Percentiles rank a stretch among this genome's conserved stretches.
Conservation (phyloP, 2,329 filamentous ascomycete species). For the Diaporthe citrichinensis region DNA sequence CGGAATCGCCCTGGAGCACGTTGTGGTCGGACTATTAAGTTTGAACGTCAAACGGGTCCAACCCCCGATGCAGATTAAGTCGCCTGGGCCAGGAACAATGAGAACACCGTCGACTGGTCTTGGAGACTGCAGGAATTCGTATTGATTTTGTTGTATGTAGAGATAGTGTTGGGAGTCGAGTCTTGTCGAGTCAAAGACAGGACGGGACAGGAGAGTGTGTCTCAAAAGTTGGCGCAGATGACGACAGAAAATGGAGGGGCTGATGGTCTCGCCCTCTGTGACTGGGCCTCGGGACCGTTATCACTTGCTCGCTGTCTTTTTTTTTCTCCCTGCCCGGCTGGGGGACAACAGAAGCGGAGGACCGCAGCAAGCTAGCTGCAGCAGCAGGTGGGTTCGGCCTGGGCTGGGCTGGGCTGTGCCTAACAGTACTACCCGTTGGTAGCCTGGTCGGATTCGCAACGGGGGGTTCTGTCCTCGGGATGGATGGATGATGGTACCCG, state of each 20-base stretch:
- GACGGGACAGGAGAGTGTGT: background rate
- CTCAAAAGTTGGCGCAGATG: conserved; percentile 42
- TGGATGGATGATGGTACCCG: conserved; percentile 10
- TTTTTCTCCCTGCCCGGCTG: conserved; percentile 6
- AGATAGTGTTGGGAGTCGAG: background rate
- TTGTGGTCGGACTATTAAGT: background rate
- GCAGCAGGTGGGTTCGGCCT: conserved; percentile 30
- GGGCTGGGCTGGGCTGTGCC: conserved; percentile 19
- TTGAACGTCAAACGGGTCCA: conserved; percentile 5
- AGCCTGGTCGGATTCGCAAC: conserved; percentile 17
- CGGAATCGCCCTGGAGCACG: background rate
- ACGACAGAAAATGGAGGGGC: conserved; percentile 42
- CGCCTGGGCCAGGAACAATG: background rate
- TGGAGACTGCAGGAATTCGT: background rate
- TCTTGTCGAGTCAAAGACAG: conserved; percentile 17
- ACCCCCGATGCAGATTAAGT: background rate
- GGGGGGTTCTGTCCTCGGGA: conserved; percentile 1
- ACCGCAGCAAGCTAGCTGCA: conserved; percentile 24
- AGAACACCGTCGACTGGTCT: background rate
- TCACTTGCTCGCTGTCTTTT: conserved; percentile 16
- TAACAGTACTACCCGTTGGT: background rate
- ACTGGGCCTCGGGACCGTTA: conserved; percentile 32
- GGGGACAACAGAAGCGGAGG: conserved; percentile 13
- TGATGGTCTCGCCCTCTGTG: conserved; percentile 30
- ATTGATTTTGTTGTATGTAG: background rate